Evolutionary conservation across 306 rosid genomes (phyloP).

Genomic region (Dicorynia guianensis): DNA sequence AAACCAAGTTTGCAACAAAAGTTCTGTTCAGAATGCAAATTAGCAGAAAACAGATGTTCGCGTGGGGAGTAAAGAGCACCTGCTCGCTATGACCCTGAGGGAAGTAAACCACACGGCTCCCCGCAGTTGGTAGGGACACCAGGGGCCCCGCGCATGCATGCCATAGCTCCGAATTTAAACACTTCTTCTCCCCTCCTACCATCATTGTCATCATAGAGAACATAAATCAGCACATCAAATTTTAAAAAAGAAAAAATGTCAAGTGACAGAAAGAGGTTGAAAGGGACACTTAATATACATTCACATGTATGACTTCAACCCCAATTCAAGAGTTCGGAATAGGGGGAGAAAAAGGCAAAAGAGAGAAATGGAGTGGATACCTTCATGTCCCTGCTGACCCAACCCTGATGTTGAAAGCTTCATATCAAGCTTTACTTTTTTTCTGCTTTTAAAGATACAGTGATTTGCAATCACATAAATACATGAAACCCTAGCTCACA

Average conservation of each 20-base stretch:
- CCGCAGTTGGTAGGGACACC: constrained; percentile 87
- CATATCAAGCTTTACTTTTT: constrained; percentile 71
- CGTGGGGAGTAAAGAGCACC: constrained; percentile 48
- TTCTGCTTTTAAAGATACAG: constrained; percentile 42
- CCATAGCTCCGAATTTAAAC: constrained; percentile 98
- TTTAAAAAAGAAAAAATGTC: constrained; percentile 40
- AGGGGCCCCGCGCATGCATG: constrained; percentile 98
- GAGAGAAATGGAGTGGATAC: constrained; percentile 58
- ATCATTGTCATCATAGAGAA: constrained; percentile 32
- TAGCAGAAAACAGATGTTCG: constrained; percentile 10
- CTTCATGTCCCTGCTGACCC: constrained; percentile 92
- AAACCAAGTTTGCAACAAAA: constrained; percentile 32
- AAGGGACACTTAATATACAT: constrained; percentile 47
- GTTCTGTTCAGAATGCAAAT: background rate
- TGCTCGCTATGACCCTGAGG: constrained; percentile 98
- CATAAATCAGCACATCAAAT: constrained; percentile 34
- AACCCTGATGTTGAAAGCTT: constrained; percentile 97
- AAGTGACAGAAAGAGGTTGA: constrained; percentile 47
- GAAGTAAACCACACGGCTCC: constrained; percentile 92
- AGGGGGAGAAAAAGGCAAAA: constrained; percentile 26
- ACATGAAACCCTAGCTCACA: constrained; percentile 65
- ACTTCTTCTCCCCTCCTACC: constrained; percentile 84
- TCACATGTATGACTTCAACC: constrained; percentile 41
- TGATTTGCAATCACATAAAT: constrained; percentile 43
- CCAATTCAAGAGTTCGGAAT: constrained; percentile 42